A percentile compares a stretch with the other conserved stretches of the same genome.
phyloP scores from a whole-genome alignment of 148 eudicot species.

The Bassia scoparia region DNA sequence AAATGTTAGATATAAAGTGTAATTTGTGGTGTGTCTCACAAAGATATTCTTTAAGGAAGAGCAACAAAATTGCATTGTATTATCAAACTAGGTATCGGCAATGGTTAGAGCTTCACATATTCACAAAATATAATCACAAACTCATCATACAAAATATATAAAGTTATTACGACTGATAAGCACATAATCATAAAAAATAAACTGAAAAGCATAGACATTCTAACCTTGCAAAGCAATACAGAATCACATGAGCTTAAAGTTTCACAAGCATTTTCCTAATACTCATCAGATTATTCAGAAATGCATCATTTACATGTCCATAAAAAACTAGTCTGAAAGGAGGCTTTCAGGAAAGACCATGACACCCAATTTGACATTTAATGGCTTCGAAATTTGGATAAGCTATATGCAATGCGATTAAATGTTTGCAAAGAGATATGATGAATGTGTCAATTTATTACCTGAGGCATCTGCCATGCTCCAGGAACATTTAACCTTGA shows the following conservation, averaged over 20 bases:
- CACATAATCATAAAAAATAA: background rate
- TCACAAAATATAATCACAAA: background rate
- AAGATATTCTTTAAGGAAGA: no score
- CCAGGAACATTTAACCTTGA: conserved; percentile 98
- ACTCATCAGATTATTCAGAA: background rate
- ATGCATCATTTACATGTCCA: background rate
- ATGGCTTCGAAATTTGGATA: background rate
- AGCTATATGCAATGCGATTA: background rate
- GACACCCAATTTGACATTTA: background rate
- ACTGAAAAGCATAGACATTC: background rate
- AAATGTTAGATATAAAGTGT: background rate
- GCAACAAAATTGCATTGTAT: no score
- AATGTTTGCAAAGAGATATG: background rate
- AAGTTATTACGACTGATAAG: background rate
- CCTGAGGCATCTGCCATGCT: conserved; percentile 99
- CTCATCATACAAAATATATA: background rate
- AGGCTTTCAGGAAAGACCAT: background rate
- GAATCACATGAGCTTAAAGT: background rate
- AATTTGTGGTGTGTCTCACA: background rate
- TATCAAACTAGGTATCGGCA: no score
- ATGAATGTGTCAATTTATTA: conserved; percentile 18
- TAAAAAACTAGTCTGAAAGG: no score
- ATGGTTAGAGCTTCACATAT: no score
- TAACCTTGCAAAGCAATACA: background rate
- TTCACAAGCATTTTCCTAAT: background rate